Evolutionary conservation across 1,284 basidiomycete genomes (phyloP), one percentile per base, ranked within the genome.

Genomic region (Malassezia vespertilionis): DNA sequence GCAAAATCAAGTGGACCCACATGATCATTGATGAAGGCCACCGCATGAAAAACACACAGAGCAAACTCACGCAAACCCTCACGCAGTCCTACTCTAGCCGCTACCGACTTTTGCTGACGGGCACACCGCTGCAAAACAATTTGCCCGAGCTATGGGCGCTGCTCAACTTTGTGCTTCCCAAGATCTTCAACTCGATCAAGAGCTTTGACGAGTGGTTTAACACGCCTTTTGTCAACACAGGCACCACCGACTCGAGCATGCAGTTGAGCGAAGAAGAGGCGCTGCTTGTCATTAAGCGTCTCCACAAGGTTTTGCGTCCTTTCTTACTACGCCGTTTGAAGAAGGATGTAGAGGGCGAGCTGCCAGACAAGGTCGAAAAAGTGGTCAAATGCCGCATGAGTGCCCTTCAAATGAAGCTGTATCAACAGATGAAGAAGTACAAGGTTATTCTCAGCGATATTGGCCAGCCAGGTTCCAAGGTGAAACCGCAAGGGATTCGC

Each of bases 141-240:
- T 79, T 97, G 30, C 91, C 93, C 11, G 93, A 99, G 73, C 75
- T 99, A 32, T 97, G 93, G 93, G 82, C 93, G 2, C 77, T 97
- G 47, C 84, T 97, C 71, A 97, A 97, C 74, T 99, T 99, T 70
- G 91, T 90, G 37, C 76, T 97, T 15, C 93, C 93, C 18, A 95
- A 89, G 75, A 83, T 97, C 68, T 97, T 97, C 79, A 97, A 97
- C 76, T 97, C 91, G 4, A 90, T 96, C 61, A 95, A 96, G 73
- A 93, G 89, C 36, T 97, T 99, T 70, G 93, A 97, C 69, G 93
- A 97, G 71, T 97, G 93, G 93, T 99, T 97, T 78, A 97, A 97
- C 75, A 95, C 91, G 2, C 93, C 93, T 0, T 99, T 99, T 61
- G 91, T 93, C 54, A 96, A 91, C 73, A 89, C 90, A 14, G 91